phyloP scores from a whole-genome alignment of 1,139 yeast genomes.

The Geotrichum australiense region DNA sequence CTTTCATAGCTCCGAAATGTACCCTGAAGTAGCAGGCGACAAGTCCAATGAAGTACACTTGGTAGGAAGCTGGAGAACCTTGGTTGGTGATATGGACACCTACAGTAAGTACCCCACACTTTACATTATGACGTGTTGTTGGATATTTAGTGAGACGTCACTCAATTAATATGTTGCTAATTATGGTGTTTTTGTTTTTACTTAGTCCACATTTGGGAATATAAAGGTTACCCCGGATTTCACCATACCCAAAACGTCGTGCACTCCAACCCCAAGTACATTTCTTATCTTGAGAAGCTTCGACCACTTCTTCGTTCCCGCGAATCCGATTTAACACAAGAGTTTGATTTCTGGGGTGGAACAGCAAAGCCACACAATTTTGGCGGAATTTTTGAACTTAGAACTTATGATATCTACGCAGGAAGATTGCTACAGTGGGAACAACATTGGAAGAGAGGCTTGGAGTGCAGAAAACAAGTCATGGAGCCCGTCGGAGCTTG shows the following conservation, averaged over 20 bases:
- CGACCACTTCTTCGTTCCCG: slow-evolving; percentile 35
- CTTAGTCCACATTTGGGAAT: slow-evolving; percentile 38
- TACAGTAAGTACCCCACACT: slow-evolving; percentile 23
- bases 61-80: slow-evolving; percentile 40
- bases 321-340: slow-evolving; percentile 36
- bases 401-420: slow-evolving; percentile 37
- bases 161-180: not conserved
- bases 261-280: slow-evolving; percentile 31
- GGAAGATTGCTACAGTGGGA: slow-evolving; percentile 41
- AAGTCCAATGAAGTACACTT: slow-evolving; percentile 33
- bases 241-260: slow-evolving; percentile 35
- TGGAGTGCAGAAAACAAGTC: slow-evolving; percentile 39
- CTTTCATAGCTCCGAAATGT: slow-evolving; percentile 24
- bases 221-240: slow-evolving; percentile 39
- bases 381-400: slow-evolving; percentile 41
- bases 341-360: slow-evolving; percentile 42
- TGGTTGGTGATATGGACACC: slow-evolving; percentile 38
- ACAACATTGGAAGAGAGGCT: slow-evolving; percentile 37
- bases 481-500: slow-evolving; percentile 45
- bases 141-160: not conserved
- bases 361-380: slow-evolving; percentile 38
- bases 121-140: too few species aligned
- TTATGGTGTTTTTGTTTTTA: not conserved
- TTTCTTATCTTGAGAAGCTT: slow-evolving; percentile 30
- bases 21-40: slow-evolving; percentile 34